Evolutionary conservation across 2,329 filamentous ascomycete genomes (phyloP).

Genomic region (Byssothecium circinans): DNA sequence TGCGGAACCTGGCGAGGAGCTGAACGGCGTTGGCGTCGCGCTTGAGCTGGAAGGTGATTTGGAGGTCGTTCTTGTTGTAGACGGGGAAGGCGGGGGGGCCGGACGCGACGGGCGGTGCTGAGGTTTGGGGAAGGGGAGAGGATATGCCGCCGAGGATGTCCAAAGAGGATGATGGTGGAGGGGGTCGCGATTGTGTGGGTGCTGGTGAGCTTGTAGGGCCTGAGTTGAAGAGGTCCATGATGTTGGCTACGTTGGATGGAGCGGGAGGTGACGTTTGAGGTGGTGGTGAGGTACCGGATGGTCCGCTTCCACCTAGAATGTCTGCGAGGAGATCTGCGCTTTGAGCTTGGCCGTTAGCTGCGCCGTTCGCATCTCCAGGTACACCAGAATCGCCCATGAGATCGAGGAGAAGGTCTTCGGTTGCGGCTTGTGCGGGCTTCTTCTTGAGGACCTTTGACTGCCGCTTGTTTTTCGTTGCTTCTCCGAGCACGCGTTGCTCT

Average conservation of each 20-base stretch:
- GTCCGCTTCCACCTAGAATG: constrained; percentile 75
- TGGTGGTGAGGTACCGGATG: constrained; percentile 49
- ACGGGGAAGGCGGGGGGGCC: constrained; percentile 63
- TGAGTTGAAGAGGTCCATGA: constrained; percentile 84
- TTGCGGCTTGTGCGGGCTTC: constrained; percentile 76
- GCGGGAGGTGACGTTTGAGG: constrained; percentile 44
- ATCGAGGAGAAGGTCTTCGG: constrained; percentile 88
- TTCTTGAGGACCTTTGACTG: constrained; percentile 65
- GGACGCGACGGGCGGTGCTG: constrained; percentile 38
- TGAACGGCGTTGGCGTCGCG: constrained; percentile 80
- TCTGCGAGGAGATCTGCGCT: constrained; percentile 88
- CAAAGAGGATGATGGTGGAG: constrained; percentile 38
- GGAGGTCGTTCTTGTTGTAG: constrained; percentile 84
- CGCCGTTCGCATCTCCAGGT: constrained; percentile 54
- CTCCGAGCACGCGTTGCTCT: constrained; percentile 85
- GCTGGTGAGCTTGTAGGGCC: constrained; percentile 47
- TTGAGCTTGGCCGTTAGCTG: constrained; percentile 61
- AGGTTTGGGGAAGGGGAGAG: constrained; percentile 53
- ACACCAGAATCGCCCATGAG: constrained; percentile 81
- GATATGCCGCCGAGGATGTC: constrained; percentile 50
- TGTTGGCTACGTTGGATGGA: constrained; percentile 57
- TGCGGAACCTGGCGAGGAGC: constrained; percentile 80
- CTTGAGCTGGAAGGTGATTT: constrained; percentile 80
- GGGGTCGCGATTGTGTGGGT: constrained; percentile 43
- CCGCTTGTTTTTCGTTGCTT: constrained; percentile 59